These are phyloP conservation scores for Citropsis articulata DNA, from an alignment of 345 rosid genomes.

Conservation along the genomic window DNA sequence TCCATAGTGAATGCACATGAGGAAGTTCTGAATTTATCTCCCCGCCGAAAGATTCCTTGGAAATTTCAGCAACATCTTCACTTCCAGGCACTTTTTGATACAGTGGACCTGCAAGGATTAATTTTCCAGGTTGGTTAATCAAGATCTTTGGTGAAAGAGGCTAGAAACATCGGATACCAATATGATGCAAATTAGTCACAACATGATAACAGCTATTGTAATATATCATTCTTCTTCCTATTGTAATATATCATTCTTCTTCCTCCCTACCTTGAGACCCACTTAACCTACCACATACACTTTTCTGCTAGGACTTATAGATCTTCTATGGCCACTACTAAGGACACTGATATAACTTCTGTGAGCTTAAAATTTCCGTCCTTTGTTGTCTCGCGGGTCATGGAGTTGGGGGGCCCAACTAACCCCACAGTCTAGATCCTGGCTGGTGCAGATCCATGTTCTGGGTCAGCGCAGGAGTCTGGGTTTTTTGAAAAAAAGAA, in stretches of 20 bases:
- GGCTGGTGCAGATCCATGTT: too few relatives aligned
- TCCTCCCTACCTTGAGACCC: background rate
- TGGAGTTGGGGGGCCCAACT: too few relatives aligned
- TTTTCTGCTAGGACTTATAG: background rate
- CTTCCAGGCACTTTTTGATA: constrained; percentile 47
- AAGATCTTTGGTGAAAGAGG: background rate
- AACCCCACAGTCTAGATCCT: too few relatives aligned
- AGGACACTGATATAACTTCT: background rate
- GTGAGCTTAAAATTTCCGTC: too few relatives aligned
- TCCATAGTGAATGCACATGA: constrained; percentile 55
- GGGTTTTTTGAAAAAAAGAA: too few relatives aligned
- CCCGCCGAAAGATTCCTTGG: constrained; percentile 24
- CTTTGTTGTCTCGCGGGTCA: too few relatives aligned
- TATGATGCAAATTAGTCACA: background rate
- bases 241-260: background rate
- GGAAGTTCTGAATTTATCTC: constrained; percentile 27
- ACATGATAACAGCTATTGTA: background rate
- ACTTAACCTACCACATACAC: background rate
- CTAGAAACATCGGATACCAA: background rate
- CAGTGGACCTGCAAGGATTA: constrained; percentile 33
- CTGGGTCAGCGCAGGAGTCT: too few relatives aligned
- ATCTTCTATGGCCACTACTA: background rate
- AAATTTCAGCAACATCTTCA: constrained; percentile 41
- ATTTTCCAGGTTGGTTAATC: background rate
- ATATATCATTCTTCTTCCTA: too few relatives aligned